Base-by-base conservation (phyloP, 371 early-diverging fungal species). In the Spraguea lophii region DNA sequence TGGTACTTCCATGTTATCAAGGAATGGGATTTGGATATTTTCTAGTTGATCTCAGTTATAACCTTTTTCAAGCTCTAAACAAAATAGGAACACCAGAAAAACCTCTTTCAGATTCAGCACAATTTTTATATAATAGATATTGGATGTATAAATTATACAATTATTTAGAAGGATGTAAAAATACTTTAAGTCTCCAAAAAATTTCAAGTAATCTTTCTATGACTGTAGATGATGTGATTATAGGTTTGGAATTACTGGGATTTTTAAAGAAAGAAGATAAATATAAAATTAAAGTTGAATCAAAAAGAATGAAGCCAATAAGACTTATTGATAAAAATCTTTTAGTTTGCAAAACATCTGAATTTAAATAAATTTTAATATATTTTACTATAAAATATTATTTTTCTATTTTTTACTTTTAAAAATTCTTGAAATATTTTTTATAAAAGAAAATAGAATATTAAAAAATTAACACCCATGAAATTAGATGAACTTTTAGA, bases 21-120 rank as follows among this genome's bases (percentile, higher is more conserved):
- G 52, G 49, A 22, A 24, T 48, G 22, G 68, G 70, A 6, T 54
- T 49, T 20, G 68, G 68, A 6, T 41, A 21, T n/a, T 40, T 70
- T 32, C 36, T 70, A 35, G 53, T 70, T 15, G 70, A 70, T 50
- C 54, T 65, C 1, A 64, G 65, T 34, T 61, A 62, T 40, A 55
- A 44, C 26, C 41, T 58, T 15, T 44, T 32, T 9, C 16, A 19
- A 40, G 23, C 7, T 0, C 26, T 20, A 20, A 37, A n/a, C 26
- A 51, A 35, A 35, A 50, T 27, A 50, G 57, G 54, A 32, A 57
- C 59, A 10, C 67, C 67, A 41, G 70, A 70, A 55, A 56, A 58
- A 45, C 70, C 70, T 25, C 45, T 67, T 10, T 54, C 57, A 25
- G 40, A 22, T 27, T 46, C 51, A 21, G 70, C 66, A n/a, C 16